phyloP scores from a whole-genome alignment of 2,329 filamentous ascomycete species.

The Fusarium pseudograminearum region DNA sequence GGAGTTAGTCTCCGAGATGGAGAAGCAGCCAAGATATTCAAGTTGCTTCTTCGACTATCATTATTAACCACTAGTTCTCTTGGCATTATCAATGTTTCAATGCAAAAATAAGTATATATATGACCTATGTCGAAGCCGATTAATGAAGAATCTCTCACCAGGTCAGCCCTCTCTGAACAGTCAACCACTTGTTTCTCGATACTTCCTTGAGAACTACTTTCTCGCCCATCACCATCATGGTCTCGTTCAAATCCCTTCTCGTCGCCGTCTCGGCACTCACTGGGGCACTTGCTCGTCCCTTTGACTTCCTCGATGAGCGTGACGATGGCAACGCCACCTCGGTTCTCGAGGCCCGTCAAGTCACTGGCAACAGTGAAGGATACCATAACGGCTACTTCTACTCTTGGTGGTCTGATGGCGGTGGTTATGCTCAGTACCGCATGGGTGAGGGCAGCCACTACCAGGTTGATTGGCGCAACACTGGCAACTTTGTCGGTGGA shows the following conservation, averaged over 20 bases:
- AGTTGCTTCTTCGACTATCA: not conserved
- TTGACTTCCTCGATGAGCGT: conserved; percentile 23
- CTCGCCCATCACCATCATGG: not conserved
- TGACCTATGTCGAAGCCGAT: rapidly evolving
- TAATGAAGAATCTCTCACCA: not conserved
- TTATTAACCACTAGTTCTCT: not conserved
- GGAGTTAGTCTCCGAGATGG: conserved; percentile 2
- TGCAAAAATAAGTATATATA: not conserved
- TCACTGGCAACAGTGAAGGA: conserved; percentile 17
- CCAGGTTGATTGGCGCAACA: conserved; percentile 19
- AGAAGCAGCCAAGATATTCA: not conserved
- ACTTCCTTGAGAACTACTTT: too few relatives aligned
- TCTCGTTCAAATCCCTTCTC: conserved; percentile 18
- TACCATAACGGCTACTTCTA: conserved; percentile 27
- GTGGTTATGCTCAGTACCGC: conserved; percentile 2
- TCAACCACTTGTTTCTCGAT: not conserved
- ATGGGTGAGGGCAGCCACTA: conserved; percentile 25
- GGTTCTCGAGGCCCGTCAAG: conserved; percentile 6
- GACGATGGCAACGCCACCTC: conserved; percentile 20
- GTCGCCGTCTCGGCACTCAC: conserved; percentile 15
- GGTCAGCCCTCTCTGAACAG: not conserved
- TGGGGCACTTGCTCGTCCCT: conserved; percentile 20
- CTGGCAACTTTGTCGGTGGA: conserved; percentile 24
- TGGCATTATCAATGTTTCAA: not conserved
- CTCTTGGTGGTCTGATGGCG: conserved; percentile 28